These are phyloP conservation scores for Actinomucor elegans DNA, from an alignment of 371 early-diverging fungal genomes.

Conservation along the genomic window DNA sequence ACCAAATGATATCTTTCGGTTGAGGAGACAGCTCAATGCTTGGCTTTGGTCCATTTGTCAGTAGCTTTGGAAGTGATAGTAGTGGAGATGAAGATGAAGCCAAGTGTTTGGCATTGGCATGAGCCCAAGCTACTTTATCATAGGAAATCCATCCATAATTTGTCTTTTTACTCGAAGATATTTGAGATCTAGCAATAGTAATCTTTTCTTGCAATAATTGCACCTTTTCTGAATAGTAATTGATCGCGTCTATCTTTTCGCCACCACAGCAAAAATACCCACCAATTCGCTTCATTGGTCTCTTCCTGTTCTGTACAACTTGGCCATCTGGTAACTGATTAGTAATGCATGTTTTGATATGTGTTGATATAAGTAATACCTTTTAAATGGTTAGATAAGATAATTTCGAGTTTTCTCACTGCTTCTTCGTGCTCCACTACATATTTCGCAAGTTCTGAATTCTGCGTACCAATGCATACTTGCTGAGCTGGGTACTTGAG, in stretches of 20 bases:
- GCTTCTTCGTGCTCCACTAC: slow-evolving; percentile 71
- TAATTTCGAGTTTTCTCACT: slow-evolving; percentile 66
- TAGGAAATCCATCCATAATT: slow-evolving; percentile 80
- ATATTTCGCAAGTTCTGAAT: slow-evolving; percentile 62
- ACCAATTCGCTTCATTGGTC: slow-evolving; percentile 54
- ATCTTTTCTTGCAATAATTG: slow-evolving; percentile 66
- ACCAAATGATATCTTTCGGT: slow-evolving; percentile 83
- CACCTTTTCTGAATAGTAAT: slow-evolving; percentile 65
- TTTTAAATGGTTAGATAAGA: slow-evolving; percentile 59
- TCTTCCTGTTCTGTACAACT: slow-evolving; percentile 32
- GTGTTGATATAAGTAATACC: no score
- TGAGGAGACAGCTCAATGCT: slow-evolving; percentile 62
- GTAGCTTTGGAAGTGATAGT: slow-evolving; percentile 3
- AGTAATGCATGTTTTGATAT: no score
- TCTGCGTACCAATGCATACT: slow-evolving; percentile 70
- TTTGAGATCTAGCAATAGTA: slow-evolving; percentile 48
- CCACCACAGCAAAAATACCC: slow-evolving; percentile 53
- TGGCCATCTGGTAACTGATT: slow-evolving; percentile 51
- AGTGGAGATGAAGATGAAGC: slow-evolving; percentile 16
- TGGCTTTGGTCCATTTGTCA: slow-evolving; percentile 1
- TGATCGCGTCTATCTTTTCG: slow-evolving; percentile 73
- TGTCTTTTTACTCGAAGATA: slow-evolving; percentile 54
- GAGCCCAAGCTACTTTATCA: slow-evolving; percentile 60
- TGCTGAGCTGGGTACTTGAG: slow-evolving; percentile 55
- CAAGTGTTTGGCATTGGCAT: slow-evolving; percentile 51